Evolutionary conservation across 768 basidiomycete genomes (phyloP).

Genomic region (Boletus bicolor): DNA sequence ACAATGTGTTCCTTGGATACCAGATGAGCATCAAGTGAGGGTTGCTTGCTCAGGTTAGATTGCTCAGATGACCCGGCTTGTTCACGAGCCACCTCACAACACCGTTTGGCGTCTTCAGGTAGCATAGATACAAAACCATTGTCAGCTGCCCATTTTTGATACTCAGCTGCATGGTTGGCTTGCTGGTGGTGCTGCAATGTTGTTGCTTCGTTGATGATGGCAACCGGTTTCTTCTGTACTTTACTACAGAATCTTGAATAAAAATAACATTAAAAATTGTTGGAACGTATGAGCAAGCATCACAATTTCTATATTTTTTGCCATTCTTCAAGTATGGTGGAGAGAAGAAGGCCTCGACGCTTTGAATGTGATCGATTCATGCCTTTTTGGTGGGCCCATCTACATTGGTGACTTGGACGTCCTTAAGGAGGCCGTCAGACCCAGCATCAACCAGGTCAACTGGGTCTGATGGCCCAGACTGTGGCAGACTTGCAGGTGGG

Average conservation of each 20-base stretch:
- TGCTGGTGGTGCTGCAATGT: not conserved
- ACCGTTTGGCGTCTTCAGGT: not conserved
- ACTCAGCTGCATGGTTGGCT: not conserved
- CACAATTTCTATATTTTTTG: no score
- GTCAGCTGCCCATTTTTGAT: not conserved
- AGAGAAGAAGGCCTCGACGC: no score
- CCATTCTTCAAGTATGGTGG: no score
- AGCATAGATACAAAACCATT: not conserved
- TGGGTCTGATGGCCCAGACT: no score
- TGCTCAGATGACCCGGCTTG: not conserved
- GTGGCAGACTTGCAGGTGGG: no score
- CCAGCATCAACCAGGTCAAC: no score
- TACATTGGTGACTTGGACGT: no score
- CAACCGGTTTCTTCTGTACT: not conserved
- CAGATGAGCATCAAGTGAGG: not conserved
- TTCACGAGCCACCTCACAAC: not conserved
- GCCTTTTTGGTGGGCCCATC: no score
- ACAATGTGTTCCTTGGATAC: not conserved
- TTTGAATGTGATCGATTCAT: no score
- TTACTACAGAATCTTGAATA: not conserved
- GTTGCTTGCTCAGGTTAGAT: not conserved
- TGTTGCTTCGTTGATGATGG: not conserved
- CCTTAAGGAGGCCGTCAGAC: no score
- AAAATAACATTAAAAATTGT: no score
- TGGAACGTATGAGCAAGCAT: no score